Percentiles rank a stretch among this genome's conserved stretches.
Evolutionary conservation across 116 monocot genomes (phyloP).

Genomic region (Dioscorea cayenensis): DNA sequence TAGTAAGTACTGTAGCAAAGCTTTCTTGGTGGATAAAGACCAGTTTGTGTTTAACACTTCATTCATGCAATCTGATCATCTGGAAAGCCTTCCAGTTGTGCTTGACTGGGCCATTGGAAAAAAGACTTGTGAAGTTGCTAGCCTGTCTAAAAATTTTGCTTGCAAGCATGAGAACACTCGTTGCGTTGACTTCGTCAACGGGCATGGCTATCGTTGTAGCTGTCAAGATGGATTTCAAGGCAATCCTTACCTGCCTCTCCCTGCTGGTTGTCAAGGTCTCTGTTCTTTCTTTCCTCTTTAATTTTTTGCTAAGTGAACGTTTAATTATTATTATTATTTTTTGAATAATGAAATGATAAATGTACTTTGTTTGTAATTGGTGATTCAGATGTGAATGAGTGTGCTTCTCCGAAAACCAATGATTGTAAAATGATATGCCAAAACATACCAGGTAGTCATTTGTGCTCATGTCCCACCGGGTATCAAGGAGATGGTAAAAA

Average conservation of each 20-base stretch:
- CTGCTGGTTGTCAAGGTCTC: slow-evolving; percentile 46
- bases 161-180: slow-evolving; percentile 9
- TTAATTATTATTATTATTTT: too few relatives aligned
- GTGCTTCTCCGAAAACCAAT: slow-evolving; percentile 13
- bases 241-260: slow-evolving; percentile 37
- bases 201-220: slow-evolving; percentile 42
- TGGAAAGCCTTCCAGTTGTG: not conserved
- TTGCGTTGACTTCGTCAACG: slow-evolving; percentile 28
- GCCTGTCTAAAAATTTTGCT: too few relatives aligned
- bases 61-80: not conserved
- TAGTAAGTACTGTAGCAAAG: too few relatives aligned
- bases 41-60: not conserved
- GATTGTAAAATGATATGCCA: slow-evolving; percentile 13
- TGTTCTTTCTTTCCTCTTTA: too few relatives aligned
- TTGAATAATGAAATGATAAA: too few relatives aligned
- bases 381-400: slow-evolving; percentile 45
- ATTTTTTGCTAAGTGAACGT: too few relatives aligned
- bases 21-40: not conserved
- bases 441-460: slow-evolving; percentile 28
- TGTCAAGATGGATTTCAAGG: slow-evolving; percentile 41
- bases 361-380: too few relatives aligned
- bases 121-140: slow-evolving; percentile 3
- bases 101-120: not conserved
- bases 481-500: slow-evolving; percentile 22
- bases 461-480: slow-evolving; percentile 27